These are phyloP conservation scores for Entomortierella parvispora DNA, from an alignment of 192 early-diverging fungal genomes.

Conservation along the genomic window DNA sequence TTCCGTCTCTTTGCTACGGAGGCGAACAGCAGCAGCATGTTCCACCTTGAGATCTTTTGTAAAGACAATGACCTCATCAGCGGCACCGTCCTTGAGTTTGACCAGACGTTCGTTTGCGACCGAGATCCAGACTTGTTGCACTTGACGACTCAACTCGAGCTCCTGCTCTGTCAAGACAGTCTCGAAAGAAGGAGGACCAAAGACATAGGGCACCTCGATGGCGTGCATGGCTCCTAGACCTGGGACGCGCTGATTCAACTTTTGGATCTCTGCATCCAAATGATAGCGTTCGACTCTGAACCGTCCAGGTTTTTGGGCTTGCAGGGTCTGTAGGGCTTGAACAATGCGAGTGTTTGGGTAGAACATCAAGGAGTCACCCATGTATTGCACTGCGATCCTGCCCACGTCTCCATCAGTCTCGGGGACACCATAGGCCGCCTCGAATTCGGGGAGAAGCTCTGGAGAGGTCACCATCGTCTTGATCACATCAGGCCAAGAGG, in stretches of 20 bases:
- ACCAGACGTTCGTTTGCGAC: slow-evolving; percentile 18
- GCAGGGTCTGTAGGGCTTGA: neutral
- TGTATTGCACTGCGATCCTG: neutral
- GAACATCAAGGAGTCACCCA: slow-evolving; percentile 6
- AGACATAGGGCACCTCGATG: slow-evolving; percentile 15
- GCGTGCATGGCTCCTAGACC: slow-evolving; percentile 28
- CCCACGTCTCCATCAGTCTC: slow-evolving; percentile 11
- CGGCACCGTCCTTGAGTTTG: neutral
- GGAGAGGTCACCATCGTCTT: slow-evolving; percentile 3
- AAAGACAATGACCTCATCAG: neutral
- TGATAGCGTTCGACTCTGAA: slow-evolving; percentile 5
- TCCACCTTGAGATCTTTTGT: neutral
- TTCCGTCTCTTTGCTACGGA: neutral
- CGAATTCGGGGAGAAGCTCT: neutral
- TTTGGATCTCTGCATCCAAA: slow-evolving; percentile 13
- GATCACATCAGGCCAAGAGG: slow-evolving; percentile 1
- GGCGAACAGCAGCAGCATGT: neutral
- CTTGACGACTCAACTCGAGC: slow-evolving; percentile 7
- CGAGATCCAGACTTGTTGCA: slow-evolving; percentile 25
- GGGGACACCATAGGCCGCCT: slow-evolving; percentile 17
- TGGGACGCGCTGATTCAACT: neutral
- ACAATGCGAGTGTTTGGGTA: neutral
- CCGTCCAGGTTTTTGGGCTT: neutral
- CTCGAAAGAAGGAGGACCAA: slow-evolving; percentile 14
- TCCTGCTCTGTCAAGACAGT: slow-evolving; percentile 4